Percentiles rank a stretch among this genome's conserved stretches.
Evolutionary conservation across 495 filamentous ascomycete species (phyloP).

Genomic region (Neurospora discreta): DNA sequence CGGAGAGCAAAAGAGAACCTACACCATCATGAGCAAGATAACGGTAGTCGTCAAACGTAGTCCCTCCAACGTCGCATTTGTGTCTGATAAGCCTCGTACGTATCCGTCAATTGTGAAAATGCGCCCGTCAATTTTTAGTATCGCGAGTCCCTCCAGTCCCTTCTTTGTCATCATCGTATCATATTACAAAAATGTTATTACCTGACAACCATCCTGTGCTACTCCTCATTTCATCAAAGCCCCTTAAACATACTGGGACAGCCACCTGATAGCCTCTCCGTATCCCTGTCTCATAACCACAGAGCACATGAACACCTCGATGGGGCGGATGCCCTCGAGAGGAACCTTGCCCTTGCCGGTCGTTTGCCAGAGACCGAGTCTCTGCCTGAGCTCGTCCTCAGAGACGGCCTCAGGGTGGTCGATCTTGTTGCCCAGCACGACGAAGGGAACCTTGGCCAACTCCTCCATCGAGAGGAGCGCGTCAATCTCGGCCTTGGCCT

Average conservation of each 20-base stretch:
- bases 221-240: background rate
- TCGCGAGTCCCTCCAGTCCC: background rate
- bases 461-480: constrained; percentile 91
- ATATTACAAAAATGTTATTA: background rate
- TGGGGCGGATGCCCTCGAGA: constrained; percentile 85
- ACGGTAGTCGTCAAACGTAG: background rate
- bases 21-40: background rate
- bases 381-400: constrained; percentile 86
- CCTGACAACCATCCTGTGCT: background rate
- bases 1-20: background rate
- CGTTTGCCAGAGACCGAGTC: constrained; percentile 87
- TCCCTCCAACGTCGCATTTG: background rate
- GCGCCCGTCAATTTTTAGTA: background rate
- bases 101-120: background rate
- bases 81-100: background rate
- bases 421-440: constrained; percentile 97
- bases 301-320: constrained; percentile 98
- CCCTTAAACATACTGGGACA: constrained; percentile 65
- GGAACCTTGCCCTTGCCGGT: constrained; percentile 97
- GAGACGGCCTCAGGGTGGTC: constrained; percentile 91
- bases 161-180: background rate
- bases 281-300: constrained; percentile 95
- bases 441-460: constrained; percentile 82
- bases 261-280: constrained; percentile 69
- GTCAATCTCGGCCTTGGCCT: constrained; percentile 94